A percentile compares a stretch with the other conserved stretches of the same genome.
Evolutionary conservation across 441 rosid species (phyloP).

Genomic region (Pelargonium cotyledonis): DNA sequence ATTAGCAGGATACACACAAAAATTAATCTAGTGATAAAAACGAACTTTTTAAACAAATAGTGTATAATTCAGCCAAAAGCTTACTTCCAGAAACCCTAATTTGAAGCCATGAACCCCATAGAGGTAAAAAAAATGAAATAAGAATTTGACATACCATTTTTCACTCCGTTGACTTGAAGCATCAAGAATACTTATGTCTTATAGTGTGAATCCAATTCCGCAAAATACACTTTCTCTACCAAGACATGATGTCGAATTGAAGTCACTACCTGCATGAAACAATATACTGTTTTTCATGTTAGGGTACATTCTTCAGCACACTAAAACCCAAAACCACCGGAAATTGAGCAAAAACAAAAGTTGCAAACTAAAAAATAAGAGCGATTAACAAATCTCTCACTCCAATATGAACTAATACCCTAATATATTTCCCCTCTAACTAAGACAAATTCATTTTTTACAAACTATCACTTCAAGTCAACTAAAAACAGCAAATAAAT

Average conservation of each 20-base stretch:
- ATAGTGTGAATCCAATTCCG: slow-evolving; percentile 5
- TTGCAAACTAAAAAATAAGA: not conserved
- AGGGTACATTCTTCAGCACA: not conserved
- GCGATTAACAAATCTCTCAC: not conserved
- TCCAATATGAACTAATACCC: not conserved
- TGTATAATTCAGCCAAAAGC: not conserved
- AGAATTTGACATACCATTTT: slow-evolving; percentile 25
- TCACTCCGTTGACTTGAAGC: slow-evolving; percentile 17
- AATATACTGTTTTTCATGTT: slow-evolving; percentile 9
- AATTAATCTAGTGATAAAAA: too few relatives aligned
- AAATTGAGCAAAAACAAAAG: not conserved
- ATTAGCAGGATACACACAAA: not conserved
- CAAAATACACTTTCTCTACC: slow-evolving; percentile 10
- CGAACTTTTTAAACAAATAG: not conserved
- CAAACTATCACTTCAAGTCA: not conserved
- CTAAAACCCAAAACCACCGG: not conserved
- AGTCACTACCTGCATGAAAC: not conserved
- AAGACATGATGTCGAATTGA: slow-evolving; percentile 3
- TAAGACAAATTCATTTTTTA: not conserved
- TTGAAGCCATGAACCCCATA: not conserved
- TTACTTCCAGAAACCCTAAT: not conserved
- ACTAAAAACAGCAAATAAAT: not conserved
- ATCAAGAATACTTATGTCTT: not conserved
- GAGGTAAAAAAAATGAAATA: slow-evolving; percentile 3
- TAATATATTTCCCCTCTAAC: too few relatives aligned